Evolutionary conservation across 257 asterid species (phyloP), one percentile per base, ranked within the genome.

Genomic region (Misopates orontium): DNA sequence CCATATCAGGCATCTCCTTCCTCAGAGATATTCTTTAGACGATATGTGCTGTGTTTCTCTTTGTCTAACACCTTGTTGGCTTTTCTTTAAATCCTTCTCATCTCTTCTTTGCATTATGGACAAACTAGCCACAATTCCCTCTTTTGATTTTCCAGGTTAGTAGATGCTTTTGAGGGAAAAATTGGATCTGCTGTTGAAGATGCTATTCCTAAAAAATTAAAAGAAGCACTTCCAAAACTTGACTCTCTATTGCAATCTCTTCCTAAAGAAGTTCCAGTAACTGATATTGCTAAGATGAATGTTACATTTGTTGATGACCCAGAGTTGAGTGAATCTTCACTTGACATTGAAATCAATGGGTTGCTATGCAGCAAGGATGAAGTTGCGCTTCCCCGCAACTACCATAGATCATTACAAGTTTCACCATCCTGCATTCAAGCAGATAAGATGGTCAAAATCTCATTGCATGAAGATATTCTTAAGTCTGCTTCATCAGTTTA

Each of bases 391-490:
- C 40, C 83, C 64, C 64, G 69, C 61, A 71, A 63, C 67, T 52
- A 71, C 56, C 64, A 23, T n/a, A 67, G 72, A 69, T 68, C 58
- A 49, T 54, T 57, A 50, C 75, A 61, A 72, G 78, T 49, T 32
- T 67, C 86, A 65, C 12, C 28, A 58, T 70, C 83, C 62, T 73
- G 78, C 78, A 52, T 73, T 67, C 79, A 68, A 25, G 81, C 86
- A 44, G 76, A 83, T 76, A 81, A 70, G 75, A 94, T 94, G 99
- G 78, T 85, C 48, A 77, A 69, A 55, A 55, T 90, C 73, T 81
- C 95, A 40, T 50, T 90, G 80, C 87, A 88, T 68, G 97, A 88
- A 72, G 79, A 77, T 60, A 91, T 94, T 67, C 72, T 94, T n/a
- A 73, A 69, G 52, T 94, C 99, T 16, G 95, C 92, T 50, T 80